phyloP scores from a whole-genome alignment of 345 rosid genomes.

The Lepidium sativum region DNA sequence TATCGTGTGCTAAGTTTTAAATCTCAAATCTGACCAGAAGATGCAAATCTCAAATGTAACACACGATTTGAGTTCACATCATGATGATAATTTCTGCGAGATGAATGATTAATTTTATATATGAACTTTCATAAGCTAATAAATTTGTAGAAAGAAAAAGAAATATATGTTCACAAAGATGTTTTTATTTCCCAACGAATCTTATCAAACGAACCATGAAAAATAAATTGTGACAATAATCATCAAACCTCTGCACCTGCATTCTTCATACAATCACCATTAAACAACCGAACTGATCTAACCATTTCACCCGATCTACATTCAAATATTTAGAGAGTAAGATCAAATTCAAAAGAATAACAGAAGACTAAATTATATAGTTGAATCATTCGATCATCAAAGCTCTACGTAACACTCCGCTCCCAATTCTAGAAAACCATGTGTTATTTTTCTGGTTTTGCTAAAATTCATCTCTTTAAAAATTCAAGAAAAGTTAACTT shows the following conservation, averaged over 20 bases:
- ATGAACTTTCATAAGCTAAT: no score
- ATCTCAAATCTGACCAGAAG: no score
- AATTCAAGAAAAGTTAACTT: no score
- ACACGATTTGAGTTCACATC: no score
- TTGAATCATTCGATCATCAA: not conserved
- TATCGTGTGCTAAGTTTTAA: not conserved
- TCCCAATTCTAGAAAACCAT: no score
- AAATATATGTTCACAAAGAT: no score
- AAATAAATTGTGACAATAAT: not conserved
- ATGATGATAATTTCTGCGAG: not conserved
- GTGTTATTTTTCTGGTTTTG: no score
- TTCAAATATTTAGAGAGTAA: not conserved
- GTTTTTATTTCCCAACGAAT: no score
- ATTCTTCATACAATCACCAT: slow-evolving; percentile 60
- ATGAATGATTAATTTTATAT: not conserved
- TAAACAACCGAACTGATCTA: slow-evolving; percentile 74
- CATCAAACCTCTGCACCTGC: slow-evolving; percentile 36
- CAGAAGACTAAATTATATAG: not conserved
- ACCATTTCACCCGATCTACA: slow-evolving; percentile 72
- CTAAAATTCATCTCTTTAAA: no score
- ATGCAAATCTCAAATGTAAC: no score
- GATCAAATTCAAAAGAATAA: not conserved
- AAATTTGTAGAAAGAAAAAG: no score
- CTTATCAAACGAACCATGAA: no score
- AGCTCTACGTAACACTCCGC: not conserved